Evolutionary conservation across 441 rosid species (phyloP), one percentile per base, ranked within the genome.

Genomic region (Rhodomyrtus psidioides): DNA sequence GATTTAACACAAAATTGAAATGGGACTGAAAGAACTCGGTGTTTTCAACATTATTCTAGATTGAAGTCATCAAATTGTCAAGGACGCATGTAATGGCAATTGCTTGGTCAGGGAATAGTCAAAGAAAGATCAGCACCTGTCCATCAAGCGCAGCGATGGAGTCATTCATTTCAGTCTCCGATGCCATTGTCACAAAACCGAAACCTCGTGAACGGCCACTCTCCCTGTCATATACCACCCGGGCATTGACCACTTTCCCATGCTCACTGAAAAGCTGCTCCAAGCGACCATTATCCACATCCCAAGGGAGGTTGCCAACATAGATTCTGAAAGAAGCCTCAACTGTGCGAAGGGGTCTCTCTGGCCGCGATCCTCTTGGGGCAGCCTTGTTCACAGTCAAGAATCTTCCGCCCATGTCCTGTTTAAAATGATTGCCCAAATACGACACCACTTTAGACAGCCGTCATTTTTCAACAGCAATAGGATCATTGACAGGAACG

Each of bases 131-230:
- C 55, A 51, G 26, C 91, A 94, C 96, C 95, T 93, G 90, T 85
- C 97, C 95, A 86, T 94, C 97, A n/a, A 94, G 92, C 5, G 97
- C 96, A 84, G 95, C 94, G 16, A 94, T 91, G 89, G 96, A 96
- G 55, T 93, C 97, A 84, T 94, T 91, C 94, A 93, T 87, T 91
- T 93, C 96, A 15, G 92, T 88, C 90, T 93, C 96, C 7, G 87
- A 60, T 17, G 94, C 84, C 97, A 94, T 93, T 0, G 95, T 92
- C 65, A 94, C 97, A 75, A 94, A 94, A 81, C 96, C 97, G 55
- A 94, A 94, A 75, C 97, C 96, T 76, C 97, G 96, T 12, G 97
- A 94, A 24, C 95, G 95, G 46, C 96, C 95, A 54, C 89, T 89
- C 27, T 93, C 94, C 88, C 95, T 87, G 85, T 94, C 97, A 85